These are phyloP conservation scores for Hippophae gyantsensis DNA, from an alignment of 306 rosid species.

Conservation along the genomic window DNA sequence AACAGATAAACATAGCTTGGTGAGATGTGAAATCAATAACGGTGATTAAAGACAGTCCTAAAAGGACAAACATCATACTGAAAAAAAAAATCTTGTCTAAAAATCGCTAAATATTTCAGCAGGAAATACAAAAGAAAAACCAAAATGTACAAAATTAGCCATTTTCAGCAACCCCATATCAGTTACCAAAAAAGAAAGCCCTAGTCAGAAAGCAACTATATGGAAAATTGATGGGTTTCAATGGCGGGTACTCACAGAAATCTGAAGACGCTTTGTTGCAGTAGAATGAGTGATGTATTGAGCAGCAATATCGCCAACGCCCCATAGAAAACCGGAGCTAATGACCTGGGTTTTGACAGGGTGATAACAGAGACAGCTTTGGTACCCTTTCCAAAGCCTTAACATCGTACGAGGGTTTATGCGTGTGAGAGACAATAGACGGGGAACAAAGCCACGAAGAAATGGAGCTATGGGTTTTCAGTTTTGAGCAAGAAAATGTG, in stretches of 20 bases:
- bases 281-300: constrained; percentile 63
- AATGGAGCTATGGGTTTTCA: too few species aligned
- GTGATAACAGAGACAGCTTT: constrained; percentile 46
- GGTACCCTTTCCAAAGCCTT: constrained; percentile 75
- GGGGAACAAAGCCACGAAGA: too few species aligned
- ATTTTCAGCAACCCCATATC: too few species aligned
- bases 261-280: constrained; percentile 26
- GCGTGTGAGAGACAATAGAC: too few species aligned
- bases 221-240: background rate
- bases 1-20: background rate
- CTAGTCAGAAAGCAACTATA: too few species aligned
- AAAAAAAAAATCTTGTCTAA: background rate
- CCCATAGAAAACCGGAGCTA: constrained; percentile 72
- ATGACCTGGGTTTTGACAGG: constrained; percentile 71
- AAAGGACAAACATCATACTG: too few species aligned
- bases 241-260: constrained; percentile 27
- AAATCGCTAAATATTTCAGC: background rate
- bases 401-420: constrained; percentile 15
- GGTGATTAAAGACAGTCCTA: too few species aligned
- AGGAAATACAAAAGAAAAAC: background rate
- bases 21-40: too few species aligned
- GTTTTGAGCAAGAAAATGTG: too few species aligned
- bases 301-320: constrained; percentile 61
- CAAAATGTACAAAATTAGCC: background rate
- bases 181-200: too few species aligned